These are phyloP conservation scores for Russula compacta DNA, from an alignment of 768 basidiomycete genomes.

Conservation along the genomic window DNA sequence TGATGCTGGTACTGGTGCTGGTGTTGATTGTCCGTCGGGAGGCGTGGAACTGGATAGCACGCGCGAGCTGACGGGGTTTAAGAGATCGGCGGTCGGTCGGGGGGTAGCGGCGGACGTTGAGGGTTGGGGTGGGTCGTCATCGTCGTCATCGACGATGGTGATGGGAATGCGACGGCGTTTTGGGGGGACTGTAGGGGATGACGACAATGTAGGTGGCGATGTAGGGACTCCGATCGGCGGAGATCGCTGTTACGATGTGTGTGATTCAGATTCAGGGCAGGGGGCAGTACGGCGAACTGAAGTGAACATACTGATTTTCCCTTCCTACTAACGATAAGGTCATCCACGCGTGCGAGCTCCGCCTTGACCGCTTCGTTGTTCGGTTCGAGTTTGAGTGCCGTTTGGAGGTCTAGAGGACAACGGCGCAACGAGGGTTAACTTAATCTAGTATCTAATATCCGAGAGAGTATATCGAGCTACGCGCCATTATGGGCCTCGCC, in stretches of 20 bases:
- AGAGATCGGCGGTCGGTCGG: not conserved
- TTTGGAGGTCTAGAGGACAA: conserved; percentile 47
- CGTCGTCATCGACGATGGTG: conserved; percentile 38
- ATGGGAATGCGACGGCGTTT: conserved; percentile 58
- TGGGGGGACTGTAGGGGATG: not conserved
- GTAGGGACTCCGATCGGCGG: conserved; percentile 16
- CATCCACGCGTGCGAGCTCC: conserved; percentile 48
- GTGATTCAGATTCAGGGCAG: not conserved
- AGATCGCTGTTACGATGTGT: conserved; percentile 22
- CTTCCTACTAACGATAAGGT: conserved; percentile 31
- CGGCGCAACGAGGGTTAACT: not conserved
- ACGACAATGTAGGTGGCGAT: not conserved
- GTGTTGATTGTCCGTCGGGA: not conserved
- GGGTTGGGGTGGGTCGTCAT: not conserved
- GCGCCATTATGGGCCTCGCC: conserved; percentile 56
- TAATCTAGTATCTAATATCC: not conserved
- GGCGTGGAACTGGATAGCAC: not conserved
- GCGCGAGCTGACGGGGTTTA: conserved; percentile 20
- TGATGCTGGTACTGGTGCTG: conserved; percentile 7
- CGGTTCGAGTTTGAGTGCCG: conserved; percentile 53
- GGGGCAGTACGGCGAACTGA: not conserved
- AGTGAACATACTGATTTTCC: conserved; percentile 21
- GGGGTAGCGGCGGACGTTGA: conserved; percentile 5
- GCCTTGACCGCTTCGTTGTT: conserved; percentile 50
- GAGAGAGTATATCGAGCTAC: conserved; percentile 14